These are phyloP conservation scores for Bacterosira constricta DNA, from an alignment of 108 stramenopile genomes.

Conservation along the genomic window DNA sequence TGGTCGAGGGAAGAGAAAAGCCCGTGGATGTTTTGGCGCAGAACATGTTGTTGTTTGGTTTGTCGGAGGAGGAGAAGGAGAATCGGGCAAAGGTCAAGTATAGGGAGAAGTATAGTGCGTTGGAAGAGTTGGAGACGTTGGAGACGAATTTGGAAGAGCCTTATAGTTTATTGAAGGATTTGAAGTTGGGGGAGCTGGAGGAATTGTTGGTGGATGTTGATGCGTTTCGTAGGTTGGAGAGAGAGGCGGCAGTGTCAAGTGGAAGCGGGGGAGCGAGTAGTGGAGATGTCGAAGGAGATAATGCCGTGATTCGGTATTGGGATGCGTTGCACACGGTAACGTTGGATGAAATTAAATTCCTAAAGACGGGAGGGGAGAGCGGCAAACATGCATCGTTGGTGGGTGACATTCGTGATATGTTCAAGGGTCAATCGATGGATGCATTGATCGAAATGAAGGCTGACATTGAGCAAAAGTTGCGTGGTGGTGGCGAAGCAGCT, in stretches of 20 bases:
- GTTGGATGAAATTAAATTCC: conserved; percentile 70
- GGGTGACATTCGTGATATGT: conserved; percentile 82
- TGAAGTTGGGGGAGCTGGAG: conserved; percentile 86
- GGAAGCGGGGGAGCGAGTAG: conserved; percentile 16
- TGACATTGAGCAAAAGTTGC: conserved; percentile 78
- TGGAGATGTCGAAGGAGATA: conserved; percentile 3
- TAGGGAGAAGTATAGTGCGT: conserved; percentile 84
- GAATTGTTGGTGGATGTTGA: conserved; percentile 85
- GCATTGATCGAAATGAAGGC: conserved; percentile 84
- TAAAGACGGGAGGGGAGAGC: conserved; percentile 71
- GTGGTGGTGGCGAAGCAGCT: conserved; percentile 5
- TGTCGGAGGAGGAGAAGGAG: conserved; percentile 71
- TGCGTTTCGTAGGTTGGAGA: conserved; percentile 76
- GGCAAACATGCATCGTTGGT: conserved; percentile 71
- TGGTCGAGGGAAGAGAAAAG: conserved; percentile 93
- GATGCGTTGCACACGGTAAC: conserved; percentile 72
- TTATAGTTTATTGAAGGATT: conserved; percentile 64
- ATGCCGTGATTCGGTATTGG: conserved; percentile 80
- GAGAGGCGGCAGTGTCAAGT: conserved; percentile 53
- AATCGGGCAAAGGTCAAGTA: conserved; percentile 83
- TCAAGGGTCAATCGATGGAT: conserved; percentile 71
- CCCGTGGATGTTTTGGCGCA: conserved; percentile 96
- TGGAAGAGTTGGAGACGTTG: conserved; percentile 78
- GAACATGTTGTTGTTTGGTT: conserved; percentile 94
- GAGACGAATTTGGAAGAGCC: conserved; percentile 87